A percentile compares a stretch with the other conserved stretches of the same genome.
phyloP scores from a whole-genome alignment of 345 rosid genomes.

The Populus pruinosa region DNA sequence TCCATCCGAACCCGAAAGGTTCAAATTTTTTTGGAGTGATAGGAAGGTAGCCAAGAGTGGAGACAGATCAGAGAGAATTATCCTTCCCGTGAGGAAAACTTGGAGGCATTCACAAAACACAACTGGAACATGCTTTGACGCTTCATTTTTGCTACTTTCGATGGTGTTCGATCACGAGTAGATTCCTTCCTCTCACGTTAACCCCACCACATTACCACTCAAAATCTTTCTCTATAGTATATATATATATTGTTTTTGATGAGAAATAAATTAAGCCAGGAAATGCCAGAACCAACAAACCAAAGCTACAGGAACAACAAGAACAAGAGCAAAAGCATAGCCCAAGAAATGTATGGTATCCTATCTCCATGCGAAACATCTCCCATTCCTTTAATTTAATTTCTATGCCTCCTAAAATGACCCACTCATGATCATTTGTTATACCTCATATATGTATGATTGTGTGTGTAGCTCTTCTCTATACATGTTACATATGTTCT shows the following conservation, averaged over 20 bases:
- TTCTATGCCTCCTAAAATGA: no score
- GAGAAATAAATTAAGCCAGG: no score
- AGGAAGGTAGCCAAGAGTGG: neutral
- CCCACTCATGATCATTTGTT: no score
- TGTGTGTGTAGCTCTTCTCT: no score
- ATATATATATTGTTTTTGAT: no score
- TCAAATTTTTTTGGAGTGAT: neutral
- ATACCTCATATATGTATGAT: no score
- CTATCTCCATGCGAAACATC: neutral
- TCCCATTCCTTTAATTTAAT: neutral
- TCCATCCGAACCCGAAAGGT: neutral
- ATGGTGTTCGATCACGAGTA: constrained; percentile 31
- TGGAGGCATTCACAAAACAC: constrained; percentile 51
- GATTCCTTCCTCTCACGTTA: constrained; percentile 23
- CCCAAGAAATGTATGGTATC: no score
- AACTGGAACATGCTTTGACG: constrained; percentile 44
- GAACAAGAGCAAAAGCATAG: no score
- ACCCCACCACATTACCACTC: constrained; percentile 16
- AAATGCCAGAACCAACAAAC: no score
- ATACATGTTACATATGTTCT: no score
- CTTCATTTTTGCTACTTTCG: constrained; percentile 37
- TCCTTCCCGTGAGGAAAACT: constrained; percentile 46
- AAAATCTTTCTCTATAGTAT: neutral
- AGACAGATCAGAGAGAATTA: neutral
- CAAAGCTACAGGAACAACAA: no score